phyloP scores from a whole-genome alignment of 116 monocot genomes.

The Iris pallida region DNA sequence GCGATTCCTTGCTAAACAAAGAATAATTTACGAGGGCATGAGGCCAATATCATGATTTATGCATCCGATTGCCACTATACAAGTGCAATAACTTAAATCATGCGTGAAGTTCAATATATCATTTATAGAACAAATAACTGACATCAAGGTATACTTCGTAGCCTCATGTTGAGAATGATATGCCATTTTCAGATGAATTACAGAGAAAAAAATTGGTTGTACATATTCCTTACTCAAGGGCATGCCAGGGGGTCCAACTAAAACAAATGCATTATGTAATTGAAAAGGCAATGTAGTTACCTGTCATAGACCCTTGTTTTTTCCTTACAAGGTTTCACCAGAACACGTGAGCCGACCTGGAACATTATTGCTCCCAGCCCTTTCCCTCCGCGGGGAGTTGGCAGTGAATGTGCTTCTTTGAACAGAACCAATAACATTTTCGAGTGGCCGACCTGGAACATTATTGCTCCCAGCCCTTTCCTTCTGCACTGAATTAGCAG shows the following conservation, averaged over 20 bases:
- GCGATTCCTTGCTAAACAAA: slow-evolving; percentile 11
- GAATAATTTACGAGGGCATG: background rate
- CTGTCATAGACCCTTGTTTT: slow-evolving; percentile 40
- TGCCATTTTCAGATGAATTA: background rate
- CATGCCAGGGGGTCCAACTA: background rate
- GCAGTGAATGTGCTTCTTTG: background rate
- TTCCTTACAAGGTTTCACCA: slow-evolving; percentile 72
- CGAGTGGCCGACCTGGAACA: background rate
- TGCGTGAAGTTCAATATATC: no score
- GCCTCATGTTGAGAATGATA: background rate
- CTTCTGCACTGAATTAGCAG: slow-evolving; percentile 8
- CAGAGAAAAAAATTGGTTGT: background rate
- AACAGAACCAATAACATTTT: slow-evolving; percentile 3
- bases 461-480: slow-evolving; percentile 6
- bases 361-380: background rate
- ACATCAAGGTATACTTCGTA: background rate
- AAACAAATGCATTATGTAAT: background rate
- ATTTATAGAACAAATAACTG: slow-evolving; percentile 1
- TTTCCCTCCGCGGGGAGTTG: background rate
- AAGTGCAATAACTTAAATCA: no score
- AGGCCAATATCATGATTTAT: no score
- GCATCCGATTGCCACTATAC: no score
- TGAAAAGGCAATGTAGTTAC: slow-evolving; percentile 11
- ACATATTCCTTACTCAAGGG: background rate
- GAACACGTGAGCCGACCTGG: slow-evolving; percentile 28